phyloP scores from a whole-genome alignment of 345 rosid genomes.

The Nasturtium officinale region DNA sequence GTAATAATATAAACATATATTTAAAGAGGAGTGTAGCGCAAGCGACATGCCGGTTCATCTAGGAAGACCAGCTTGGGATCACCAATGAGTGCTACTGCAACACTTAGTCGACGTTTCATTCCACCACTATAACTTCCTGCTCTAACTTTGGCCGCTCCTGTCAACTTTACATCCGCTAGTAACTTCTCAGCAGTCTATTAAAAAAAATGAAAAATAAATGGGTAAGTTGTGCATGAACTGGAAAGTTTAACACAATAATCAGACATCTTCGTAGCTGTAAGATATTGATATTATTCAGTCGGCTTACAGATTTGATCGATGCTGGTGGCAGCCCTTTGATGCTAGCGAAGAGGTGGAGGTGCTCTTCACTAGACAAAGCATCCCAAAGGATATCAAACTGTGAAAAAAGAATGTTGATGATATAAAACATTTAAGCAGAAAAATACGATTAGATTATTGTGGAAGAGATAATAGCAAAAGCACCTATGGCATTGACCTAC shows the following conservation, averaged over 20 bases:
- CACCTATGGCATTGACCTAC: conserved; percentile 36
- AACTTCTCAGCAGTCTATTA: conserved; percentile 57
- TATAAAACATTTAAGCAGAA: too few species aligned
- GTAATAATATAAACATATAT: not conserved
- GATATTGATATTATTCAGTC: not conserved
- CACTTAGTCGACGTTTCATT: conserved; percentile 85
- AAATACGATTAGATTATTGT: not conserved
- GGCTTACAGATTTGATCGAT: conserved; percentile 61
- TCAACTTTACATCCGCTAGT: conserved; percentile 68
- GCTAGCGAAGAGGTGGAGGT: conserved; percentile 78
- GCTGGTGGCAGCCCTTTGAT: conserved; percentile 74
- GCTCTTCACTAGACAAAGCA: conserved; percentile 80
- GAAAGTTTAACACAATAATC: not conserved
- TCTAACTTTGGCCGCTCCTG: conserved; percentile 64
- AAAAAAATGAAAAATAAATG: not conserved
- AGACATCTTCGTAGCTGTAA: not conserved
- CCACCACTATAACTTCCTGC: conserved; percentile 95
- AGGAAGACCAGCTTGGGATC: conserved; percentile 73
- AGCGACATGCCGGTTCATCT: conserved; percentile 64
- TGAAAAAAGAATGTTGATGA: not conserved
- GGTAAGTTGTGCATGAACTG: not conserved
- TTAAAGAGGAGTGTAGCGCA: not conserved
- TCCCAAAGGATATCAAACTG: conserved; percentile 96
- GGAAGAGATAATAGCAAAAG: conserved; percentile 1
- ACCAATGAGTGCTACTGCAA: conserved; percentile 74